Percentiles rank a stretch among this genome's conserved stretches.
These are phyloP conservation scores for Phytophthora palmivora DNA, from an alignment of 352 stramenopile genomes.

Conservation along the genomic window DNA sequence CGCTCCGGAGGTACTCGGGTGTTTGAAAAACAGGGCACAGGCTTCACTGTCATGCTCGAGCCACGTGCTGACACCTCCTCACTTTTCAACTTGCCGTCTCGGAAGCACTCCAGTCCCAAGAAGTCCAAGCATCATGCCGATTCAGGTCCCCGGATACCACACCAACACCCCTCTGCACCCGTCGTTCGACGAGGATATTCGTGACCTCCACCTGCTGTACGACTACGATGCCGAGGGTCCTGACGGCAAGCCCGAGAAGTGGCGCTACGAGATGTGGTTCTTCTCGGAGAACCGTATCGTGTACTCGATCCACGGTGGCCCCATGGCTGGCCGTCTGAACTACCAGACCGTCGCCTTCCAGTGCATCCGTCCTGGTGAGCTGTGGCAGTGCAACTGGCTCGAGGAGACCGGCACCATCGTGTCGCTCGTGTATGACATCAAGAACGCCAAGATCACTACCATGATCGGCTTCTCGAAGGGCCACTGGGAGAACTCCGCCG, in stretches of 20 bases:
- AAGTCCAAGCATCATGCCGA: conserved; percentile 37
- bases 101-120: conserved; percentile 27
- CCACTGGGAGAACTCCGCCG: conserved; percentile 57
- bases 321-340: conserved; percentile 62
- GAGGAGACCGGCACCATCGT: conserved; percentile 66
- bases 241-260: conserved; percentile 58
- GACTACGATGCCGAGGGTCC: conserved; percentile 54
- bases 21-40: conserved; percentile 16
- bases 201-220: conserved; percentile 60
- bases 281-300: conserved; percentile 63
- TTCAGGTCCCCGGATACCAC: conserved; percentile 57
- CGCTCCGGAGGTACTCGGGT: conserved; percentile 21
- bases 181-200: conserved; percentile 66
- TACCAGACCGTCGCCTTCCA: conserved; percentile 67
- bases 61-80: conserved; percentile 27
- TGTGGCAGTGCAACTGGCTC: conserved; percentile 72
- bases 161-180: conserved; percentile 61
- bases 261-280: conserved; percentile 73
- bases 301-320: conserved; percentile 64
- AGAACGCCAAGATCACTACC: conserved; percentile 56
- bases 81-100: conserved; percentile 40
- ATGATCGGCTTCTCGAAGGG: conserved; percentile 66
- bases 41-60: conserved; percentile 1
- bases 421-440: conserved; percentile 60
- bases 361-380: conserved; percentile 62